phyloP scores from a whole-genome alignment of 768 basidiomycete genomes.

The Tylopilus subfusipes region DNA sequence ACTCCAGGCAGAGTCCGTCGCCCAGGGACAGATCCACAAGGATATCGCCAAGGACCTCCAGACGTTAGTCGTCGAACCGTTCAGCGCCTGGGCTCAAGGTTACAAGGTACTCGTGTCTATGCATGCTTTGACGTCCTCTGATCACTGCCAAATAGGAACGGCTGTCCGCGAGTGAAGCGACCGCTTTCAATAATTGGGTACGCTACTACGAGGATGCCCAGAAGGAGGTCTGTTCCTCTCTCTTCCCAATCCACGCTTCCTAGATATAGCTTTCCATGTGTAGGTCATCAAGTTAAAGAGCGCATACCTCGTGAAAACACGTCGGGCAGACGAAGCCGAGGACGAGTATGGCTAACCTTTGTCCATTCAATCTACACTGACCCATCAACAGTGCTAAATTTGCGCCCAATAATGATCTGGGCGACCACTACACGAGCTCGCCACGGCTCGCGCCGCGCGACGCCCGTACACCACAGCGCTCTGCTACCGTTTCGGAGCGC shows the following conservation, averaged over 20 bases:
- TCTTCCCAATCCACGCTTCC: neutral
- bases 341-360: conserved; percentile 68
- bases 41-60: conserved; percentile 71
- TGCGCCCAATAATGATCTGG: conserved; percentile 61
- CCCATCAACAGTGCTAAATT: conserved; percentile 68
- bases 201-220: conserved; percentile 67
- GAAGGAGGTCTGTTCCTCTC: conserved; percentile 46
- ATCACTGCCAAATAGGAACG: conserved; percentile 47
- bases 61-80: conserved; percentile 74
- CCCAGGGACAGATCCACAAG: conserved; percentile 73
- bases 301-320: conserved; percentile 71
- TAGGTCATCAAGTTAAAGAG: conserved; percentile 66
- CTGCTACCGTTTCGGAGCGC: conserved; percentile 81
- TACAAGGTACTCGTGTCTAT: conserved; percentile 52
- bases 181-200: conserved; percentile 64
- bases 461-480: conserved; percentile 52
- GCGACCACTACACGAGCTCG: conserved; percentile 81
- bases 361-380: conserved; percentile 1
- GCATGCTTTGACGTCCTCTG: conserved; percentile 7
- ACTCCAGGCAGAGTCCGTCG: conserved; percentile 65
- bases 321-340: conserved; percentile 86
- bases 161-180: conserved; percentile 53
- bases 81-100: conserved; percentile 70
- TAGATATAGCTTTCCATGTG: conserved; percentile 8
- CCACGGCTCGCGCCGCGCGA: conserved; percentile 63